Evolutionary conservation across 192 early-diverging fungal species (phyloP), one percentile per base, ranked within the genome.

Genomic region (Phlyctochytrium planicorne): DNA sequence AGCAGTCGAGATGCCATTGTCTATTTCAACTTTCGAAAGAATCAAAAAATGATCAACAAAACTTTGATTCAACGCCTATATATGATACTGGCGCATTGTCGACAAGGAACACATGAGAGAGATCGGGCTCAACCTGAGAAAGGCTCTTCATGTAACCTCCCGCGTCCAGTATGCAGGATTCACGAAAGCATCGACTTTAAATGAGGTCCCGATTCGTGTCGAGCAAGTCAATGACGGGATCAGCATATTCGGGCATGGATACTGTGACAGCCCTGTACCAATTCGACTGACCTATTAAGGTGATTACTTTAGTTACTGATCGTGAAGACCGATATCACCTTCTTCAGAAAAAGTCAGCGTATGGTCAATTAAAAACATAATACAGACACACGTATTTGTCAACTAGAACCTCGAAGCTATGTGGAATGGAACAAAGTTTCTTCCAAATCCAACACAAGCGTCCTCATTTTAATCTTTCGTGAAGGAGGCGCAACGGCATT

Each of bases 231-330:
- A 95, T 93, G 25, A 95, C 93, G 23, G 93, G 93, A 70, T 94
- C 91, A n/a, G 93, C 93, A 69, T 95, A 95, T 78, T 95, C 92
- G 25, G 90, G 76, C 89, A 95, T 91, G 12, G 89, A 91, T 6
- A 92, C 93, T 1, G 93, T 95, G 10, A 94, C 90, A n/a, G 94
- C 82, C 56, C 90, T 90, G 80, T 91, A 95, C 93, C 93, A 95
- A 71, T 93, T 87, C 60, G 87, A 61, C 79, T 71, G 30, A 93
- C 89, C 91, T 93, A 37, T 6, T 59, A n/a, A n/a, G n/a, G n/a
- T n/a, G n/a, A 20, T 47, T 47, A 47, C 10, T n/a, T 12, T 59
- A 10, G 29, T n/a, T 25, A 24, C 6, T 10, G 25, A 25, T 16
- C 6, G 56, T 16, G 25, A 24, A 59, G n/a, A 30, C 6, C 6